Conservation (phyloP, 257 asterid genomes). For the Gentiana dahurica region DNA sequence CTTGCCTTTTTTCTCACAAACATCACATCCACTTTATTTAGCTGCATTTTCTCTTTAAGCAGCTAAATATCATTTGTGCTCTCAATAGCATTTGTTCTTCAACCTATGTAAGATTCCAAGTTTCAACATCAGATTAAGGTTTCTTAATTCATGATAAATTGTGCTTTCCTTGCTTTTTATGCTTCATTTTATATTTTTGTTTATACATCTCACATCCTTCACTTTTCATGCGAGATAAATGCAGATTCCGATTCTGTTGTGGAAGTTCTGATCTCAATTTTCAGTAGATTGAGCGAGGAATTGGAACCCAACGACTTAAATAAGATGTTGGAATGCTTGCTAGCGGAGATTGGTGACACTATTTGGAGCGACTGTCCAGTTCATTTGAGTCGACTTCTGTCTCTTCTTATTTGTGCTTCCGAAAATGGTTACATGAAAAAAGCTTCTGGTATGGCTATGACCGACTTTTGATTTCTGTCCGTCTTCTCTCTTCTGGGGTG, state of each 20-base stretch:
- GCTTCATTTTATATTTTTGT: conserved; percentile 8
- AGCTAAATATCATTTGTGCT: too few species aligned
- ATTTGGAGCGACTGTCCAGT: conserved; percentile 24
- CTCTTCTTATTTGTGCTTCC: conserved; percentile 47
- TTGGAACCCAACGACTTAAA: conserved; percentile 41
- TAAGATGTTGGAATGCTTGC: conserved; percentile 45
- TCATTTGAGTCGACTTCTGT: conserved; percentile 47
- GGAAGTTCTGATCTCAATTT: conserved; percentile 50
- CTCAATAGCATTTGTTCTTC: too few species aligned
- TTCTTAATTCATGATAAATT: too few species aligned
- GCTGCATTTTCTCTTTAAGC: too few species aligned
- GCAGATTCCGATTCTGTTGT: conserved; percentile 49
- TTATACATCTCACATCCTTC: conserved; percentile 1
- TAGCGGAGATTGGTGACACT: conserved; percentile 36
- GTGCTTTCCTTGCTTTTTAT: neutral
- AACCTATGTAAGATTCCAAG: too few species aligned
- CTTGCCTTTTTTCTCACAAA: too few species aligned
- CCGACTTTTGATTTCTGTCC: neutral
- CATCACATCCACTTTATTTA: too few species aligned
- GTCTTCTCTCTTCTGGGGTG: neutral
- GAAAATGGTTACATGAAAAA: conserved; percentile 38
- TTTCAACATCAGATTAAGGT: too few species aligned
- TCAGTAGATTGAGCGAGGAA: conserved; percentile 50
- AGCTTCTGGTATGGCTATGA: conserved; percentile 43
- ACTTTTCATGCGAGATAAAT: neutral